These are phyloP conservation scores for Sphaerulina musiva DNA, from an alignment of 2,329 filamentous ascomycete species.

Conservation along the genomic window DNA sequence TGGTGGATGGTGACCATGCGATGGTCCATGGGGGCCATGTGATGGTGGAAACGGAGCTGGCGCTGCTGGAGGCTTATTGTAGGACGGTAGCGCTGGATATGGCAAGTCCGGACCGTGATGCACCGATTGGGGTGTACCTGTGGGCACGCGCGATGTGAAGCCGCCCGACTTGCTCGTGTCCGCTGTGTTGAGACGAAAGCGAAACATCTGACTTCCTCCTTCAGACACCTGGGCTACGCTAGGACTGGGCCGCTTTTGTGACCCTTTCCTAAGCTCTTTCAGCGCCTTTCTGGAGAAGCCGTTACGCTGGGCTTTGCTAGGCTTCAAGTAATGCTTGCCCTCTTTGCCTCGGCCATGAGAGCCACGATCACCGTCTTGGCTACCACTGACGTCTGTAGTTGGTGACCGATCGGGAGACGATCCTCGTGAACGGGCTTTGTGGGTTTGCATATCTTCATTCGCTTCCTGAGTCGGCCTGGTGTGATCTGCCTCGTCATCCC, in stretches of 20 bases:
- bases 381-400: conserved; percentile 17
- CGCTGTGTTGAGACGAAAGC: conserved; percentile 11
- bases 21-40: neutral
- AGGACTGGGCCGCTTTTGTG: conserved; percentile 3
- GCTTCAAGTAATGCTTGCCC: conserved; percentile 6
- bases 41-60: conserved; percentile 9
- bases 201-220: conserved; percentile 13
- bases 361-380: conserved; percentile 14
- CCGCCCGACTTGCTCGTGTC: conserved; percentile 7
- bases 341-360: conserved; percentile 1
- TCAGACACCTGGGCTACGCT: conserved; percentile 3
- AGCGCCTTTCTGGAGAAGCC: conserved; percentile 16
- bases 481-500: neutral
- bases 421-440: conserved; percentile 15
- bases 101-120: conserved; percentile 5
- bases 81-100: conserved; percentile 10
- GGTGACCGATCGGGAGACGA: conserved; percentile 21
- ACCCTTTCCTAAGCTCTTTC: conserved; percentile 9
- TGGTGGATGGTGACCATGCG: neutral
- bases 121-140: conserved; percentile 8
- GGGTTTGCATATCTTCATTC: conserved; percentile 2
- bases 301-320: conserved; percentile 15
- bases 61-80: conserved; percentile 11
- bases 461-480: neutral
- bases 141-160: conserved; percentile 4